A percentile compares a stretch with the other conserved stretches of the same genome.
These are phyloP conservation scores for Udeniomyces megalosporus DNA, from an alignment of 768 basidiomycete genomes.

Conservation along the genomic window DNA sequence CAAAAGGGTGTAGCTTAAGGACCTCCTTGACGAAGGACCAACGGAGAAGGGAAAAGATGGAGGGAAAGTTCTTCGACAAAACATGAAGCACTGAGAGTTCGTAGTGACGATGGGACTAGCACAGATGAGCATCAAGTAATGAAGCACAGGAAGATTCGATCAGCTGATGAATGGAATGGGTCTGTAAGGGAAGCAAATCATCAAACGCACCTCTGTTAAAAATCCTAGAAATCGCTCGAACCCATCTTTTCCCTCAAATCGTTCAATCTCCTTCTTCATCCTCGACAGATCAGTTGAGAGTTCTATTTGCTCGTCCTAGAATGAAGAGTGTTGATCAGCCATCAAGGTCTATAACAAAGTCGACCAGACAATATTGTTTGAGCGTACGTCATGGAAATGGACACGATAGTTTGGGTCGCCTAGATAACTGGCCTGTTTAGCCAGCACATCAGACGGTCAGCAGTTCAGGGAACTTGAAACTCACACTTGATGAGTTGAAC, in stretches of 20 bases:
- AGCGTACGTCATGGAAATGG: slow-evolving; percentile 32
- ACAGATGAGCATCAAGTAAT: background rate
- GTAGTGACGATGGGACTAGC: slow-evolving; percentile 26
- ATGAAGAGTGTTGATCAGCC: background rate
- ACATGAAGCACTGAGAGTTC: slow-evolving; percentile 31
- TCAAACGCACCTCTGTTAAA: slow-evolving; percentile 19
- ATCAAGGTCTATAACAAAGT: no score
- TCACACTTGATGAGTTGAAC: slow-evolving; percentile 32
- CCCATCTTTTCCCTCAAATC: slow-evolving; percentile 31
- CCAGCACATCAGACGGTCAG: background rate
- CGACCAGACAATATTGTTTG: background rate
- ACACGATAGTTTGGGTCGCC: slow-evolving; percentile 32
- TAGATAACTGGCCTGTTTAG: background rate
- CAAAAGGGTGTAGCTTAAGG: slow-evolving; percentile 28
- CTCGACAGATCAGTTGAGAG: slow-evolving; percentile 29
- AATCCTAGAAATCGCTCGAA: slow-evolving; percentile 27
- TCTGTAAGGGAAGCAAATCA: no score
- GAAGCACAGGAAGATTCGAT: background rate
- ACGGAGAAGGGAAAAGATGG: slow-evolving; percentile 27
- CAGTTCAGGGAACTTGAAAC: background rate
- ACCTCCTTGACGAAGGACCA: slow-evolving; percentile 28
- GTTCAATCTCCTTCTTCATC: slow-evolving; percentile 31
- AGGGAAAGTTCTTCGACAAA: slow-evolving; percentile 30
- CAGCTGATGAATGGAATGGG: no score
- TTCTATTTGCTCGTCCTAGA: slow-evolving; percentile 24